Conservation (phyloP, 495 filamentous ascomycete genomes). For the Xylona heveae region DNA sequence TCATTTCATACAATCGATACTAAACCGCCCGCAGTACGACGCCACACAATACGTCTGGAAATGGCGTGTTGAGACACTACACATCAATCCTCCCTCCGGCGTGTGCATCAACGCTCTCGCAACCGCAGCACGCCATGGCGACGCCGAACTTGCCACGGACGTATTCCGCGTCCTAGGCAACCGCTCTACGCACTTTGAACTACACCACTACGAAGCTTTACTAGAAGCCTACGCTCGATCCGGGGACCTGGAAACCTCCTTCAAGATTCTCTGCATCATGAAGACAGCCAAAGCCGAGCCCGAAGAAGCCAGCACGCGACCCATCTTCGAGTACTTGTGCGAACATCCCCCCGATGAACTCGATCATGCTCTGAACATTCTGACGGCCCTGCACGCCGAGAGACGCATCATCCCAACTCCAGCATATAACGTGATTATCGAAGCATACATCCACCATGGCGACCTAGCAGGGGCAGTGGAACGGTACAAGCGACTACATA, state of each 20-base stretch:
- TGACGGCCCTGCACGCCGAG: slow-evolving; percentile 27
- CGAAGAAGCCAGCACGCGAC: slow-evolving; percentile 28
- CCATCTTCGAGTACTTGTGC: slow-evolving; percentile 28
- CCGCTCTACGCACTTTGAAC: slow-evolving; percentile 24
- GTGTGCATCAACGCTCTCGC: slow-evolving; percentile 43
- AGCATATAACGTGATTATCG: slow-evolving; percentile 42
- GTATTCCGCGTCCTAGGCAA: slow-evolving; percentile 35
- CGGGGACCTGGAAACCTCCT: slow-evolving; percentile 29
- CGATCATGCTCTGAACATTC: slow-evolving; percentile 22
- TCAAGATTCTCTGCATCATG: slow-evolving; percentile 50
- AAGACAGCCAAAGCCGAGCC: slow-evolving; percentile 29
- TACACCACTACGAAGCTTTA: slow-evolving; percentile 58
- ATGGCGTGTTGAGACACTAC: slow-evolving; percentile 28
- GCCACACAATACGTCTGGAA: slow-evolving; percentile 43
- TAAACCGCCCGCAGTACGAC: slow-evolving; percentile 22
- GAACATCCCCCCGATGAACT: slow-evolving; percentile 9
- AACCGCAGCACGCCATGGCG: slow-evolving; percentile 41
- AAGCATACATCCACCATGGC: slow-evolving; percentile 21
- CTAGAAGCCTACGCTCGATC: slow-evolving; percentile 40
- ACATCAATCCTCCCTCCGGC: slow-evolving; percentile 43
- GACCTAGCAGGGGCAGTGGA: slow-evolving; percentile 34
- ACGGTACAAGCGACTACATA: slow-evolving; percentile 49
- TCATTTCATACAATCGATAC: no score
- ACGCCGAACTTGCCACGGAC: slow-evolving; percentile 43
- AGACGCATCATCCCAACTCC: slow-evolving; percentile 26